phyloP scores from a whole-genome alignment of 1,284 basidiomycete genomes.

The Mycosarcoma maydis region DNA sequence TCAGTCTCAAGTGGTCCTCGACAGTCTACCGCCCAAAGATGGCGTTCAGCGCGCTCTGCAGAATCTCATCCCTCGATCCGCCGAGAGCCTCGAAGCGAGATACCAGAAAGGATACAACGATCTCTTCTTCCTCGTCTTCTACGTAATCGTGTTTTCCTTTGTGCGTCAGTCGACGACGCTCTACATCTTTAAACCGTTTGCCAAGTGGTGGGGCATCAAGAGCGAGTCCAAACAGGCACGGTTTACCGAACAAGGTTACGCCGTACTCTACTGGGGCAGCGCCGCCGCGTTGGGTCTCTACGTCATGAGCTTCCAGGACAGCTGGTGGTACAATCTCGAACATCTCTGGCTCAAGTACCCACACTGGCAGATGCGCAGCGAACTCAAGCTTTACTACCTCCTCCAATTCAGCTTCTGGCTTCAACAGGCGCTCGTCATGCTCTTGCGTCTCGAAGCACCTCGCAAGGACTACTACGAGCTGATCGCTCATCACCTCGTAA shows the following conservation, averaged over 20 bases:
- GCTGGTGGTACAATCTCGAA: constrained; percentile 79
- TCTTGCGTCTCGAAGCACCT: constrained; percentile 88
- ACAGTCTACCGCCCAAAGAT: constrained; percentile 30
- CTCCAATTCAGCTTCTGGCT: constrained; percentile 83
- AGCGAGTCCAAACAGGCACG: constrained; percentile 57
- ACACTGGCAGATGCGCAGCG: constrained; percentile 78
- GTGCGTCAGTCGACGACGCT: constrained; percentile 81
- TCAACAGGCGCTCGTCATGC: constrained; percentile 88
- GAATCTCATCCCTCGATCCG: constrained; percentile 34
- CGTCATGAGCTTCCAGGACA: constrained; percentile 86
- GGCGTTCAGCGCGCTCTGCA: constrained; percentile 19
- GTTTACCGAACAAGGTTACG: constrained; percentile 65
- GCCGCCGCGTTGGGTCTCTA: constrained; percentile 66
- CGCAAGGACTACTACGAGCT: constrained; percentile 90
- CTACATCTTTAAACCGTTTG: constrained; percentile 78
- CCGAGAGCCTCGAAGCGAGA: constrained; percentile 35
- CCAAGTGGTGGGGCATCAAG: constrained; percentile 67
- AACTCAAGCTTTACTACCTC: constrained; percentile 91
- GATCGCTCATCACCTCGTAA: constrained; percentile 84
- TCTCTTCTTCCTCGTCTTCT: constrained; percentile 82
- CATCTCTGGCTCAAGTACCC: constrained; percentile 66
- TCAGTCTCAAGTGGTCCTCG: constrained; percentile 71
- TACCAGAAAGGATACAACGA: constrained; percentile 71
- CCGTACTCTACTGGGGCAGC: constrained; percentile 62
- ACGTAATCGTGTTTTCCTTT: constrained; percentile 91